Base-by-base conservation (phyloP, 306 rosid species). In the Quercus aquifolioides region DNA sequence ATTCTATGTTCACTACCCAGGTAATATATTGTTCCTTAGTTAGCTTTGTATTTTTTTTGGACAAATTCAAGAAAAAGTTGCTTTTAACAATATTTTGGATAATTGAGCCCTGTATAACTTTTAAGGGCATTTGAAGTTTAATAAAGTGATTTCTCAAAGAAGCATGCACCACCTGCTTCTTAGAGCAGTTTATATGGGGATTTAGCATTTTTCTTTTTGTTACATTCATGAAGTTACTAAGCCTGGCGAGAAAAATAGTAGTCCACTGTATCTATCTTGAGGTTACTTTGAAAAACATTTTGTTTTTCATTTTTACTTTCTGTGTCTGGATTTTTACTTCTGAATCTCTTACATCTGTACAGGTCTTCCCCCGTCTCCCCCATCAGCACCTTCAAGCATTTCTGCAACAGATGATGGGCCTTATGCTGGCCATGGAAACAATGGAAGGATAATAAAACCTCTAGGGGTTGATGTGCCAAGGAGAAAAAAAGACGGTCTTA, bases 331-430 rank as follows among this genome's bases (percentile, higher is more conserved):
- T 70, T 76, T 72, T 82, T 68, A 62, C 65, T 73, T 84, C 76
- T 71, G 73, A 73, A 68, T 54, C 33, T 75, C 73, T 79, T 75
- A 26, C 58, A 38, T 64, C 35, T 65, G n/a, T 78, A 82, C 92
- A 94, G 98, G 97, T 80, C 98, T 95, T 84, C 99, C 99, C 35
- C 97, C 98, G 18, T 95, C 99, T 83, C 98, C 99, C 55, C 99
- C 99, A 33, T 78, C 89, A 57, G 84, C 77, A 9, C 85, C 95
- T 81, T 84, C 82, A 15, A 76, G 83, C 85, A 78, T 81, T 81
- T 85, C 94, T 31, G 57, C 81, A 49, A 75, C 78, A 64, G 97
- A 95, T 43, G 87, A 87, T 31, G 92, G 93, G 28, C 94, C 94
- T 64, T 74, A 86, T 82, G 74, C 77, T 1, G 88, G 91, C 41